Conservation (phyloP, 352 stramenopile genomes). For the Nothophytophthora sp. region DNA sequence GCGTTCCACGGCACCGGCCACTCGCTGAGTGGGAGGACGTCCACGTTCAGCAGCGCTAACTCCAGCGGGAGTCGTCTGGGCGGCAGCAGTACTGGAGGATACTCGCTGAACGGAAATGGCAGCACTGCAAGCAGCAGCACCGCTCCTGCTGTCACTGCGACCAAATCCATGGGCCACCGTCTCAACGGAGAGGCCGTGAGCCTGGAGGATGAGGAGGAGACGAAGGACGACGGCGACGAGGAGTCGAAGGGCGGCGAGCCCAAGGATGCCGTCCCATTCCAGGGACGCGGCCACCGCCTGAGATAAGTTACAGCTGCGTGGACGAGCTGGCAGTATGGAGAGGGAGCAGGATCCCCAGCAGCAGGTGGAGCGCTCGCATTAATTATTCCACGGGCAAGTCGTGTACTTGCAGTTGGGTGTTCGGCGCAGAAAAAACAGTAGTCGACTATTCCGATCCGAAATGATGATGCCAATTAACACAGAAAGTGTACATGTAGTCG, state of each 20-base stretch:
- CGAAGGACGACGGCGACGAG: slow-evolving; percentile 37
- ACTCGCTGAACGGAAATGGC: slow-evolving; percentile 14
- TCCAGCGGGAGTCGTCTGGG: slow-evolving; percentile 24
- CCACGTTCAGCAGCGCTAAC: slow-evolving; percentile 20
- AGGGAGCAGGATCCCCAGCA: too few relatives aligned
- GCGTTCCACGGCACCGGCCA: slow-evolving; percentile 83
- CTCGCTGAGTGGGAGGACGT: slow-evolving; percentile 63
- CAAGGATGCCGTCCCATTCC: slow-evolving; percentile 51
- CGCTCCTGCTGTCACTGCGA: slow-evolving; percentile 1
- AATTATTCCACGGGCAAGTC: too few relatives aligned
- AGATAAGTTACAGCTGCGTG: too few relatives aligned
- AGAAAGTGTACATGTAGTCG: too few relatives aligned
- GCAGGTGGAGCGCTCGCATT: too few relatives aligned
- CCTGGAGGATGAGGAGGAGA: slow-evolving; percentile 38
- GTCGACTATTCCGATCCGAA: too few relatives aligned
- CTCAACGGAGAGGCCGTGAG: slow-evolving; percentile 32
- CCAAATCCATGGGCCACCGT: slow-evolving; percentile 20
- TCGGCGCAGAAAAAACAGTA: too few relatives aligned
- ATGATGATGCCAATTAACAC: too few relatives aligned
- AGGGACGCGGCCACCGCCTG: slow-evolving; percentile 63
- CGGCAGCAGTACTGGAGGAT: slow-evolving; percentile 22
- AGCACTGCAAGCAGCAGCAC: slow-evolving; percentile 3
- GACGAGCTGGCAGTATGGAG: too few relatives aligned
- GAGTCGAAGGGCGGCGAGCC: slow-evolving; percentile 29
- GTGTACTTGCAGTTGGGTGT: too few relatives aligned